Conservation (phyloP, 495 filamentous ascomycete genomes). For the Daldinia grandis region DNA sequence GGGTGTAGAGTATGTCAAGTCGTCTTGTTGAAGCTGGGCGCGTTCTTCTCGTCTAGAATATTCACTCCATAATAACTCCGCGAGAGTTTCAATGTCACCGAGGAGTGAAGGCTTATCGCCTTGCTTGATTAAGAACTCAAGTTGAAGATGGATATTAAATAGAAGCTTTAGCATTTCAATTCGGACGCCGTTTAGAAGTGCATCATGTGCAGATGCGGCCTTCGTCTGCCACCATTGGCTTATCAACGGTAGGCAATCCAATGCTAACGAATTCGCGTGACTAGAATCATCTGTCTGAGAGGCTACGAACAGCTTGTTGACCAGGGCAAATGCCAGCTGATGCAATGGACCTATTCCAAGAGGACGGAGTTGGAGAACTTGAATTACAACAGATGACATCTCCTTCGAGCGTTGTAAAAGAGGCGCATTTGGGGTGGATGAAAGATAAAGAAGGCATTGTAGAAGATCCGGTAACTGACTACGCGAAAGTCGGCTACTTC, state of each 20-base stretch:
- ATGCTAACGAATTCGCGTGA: slow-evolving; percentile 64
- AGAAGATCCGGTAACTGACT: slow-evolving; percentile 62
- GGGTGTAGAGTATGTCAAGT: slow-evolving; percentile 65
- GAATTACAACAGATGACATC: slow-evolving; percentile 66
- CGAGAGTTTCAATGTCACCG: slow-evolving; percentile 59
- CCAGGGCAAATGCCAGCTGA: slow-evolving; percentile 73
- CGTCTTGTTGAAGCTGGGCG: slow-evolving; percentile 78
- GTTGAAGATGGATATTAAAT: slow-evolving; percentile 68
- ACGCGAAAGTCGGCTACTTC: slow-evolving; percentile 28
- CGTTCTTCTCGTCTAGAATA: slow-evolving; percentile 75
- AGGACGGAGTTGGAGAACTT: slow-evolving; percentile 68
- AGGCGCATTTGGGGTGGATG: slow-evolving; percentile 74
- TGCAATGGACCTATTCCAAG: slow-evolving; percentile 67
- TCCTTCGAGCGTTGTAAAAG: slow-evolving; percentile 65
- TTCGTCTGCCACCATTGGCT: slow-evolving; percentile 74
- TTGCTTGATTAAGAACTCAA: slow-evolving; percentile 53
- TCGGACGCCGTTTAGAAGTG: slow-evolving; percentile 67
- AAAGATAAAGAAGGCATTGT: slow-evolving; percentile 71
- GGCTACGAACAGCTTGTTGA: slow-evolving; percentile 74
- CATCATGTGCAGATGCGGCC: slow-evolving; percentile 72
- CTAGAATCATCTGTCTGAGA: slow-evolving; percentile 72
- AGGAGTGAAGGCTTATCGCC: slow-evolving; percentile 44
- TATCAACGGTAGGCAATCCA: slow-evolving; percentile 73
- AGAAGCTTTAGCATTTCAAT: slow-evolving; percentile 73
- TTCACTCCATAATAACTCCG: slow-evolving; percentile 72